A percentile compares a stretch with the other conserved stretches of the same genome.
Evolutionary conservation across 2,329 filamentous ascomycete genomes (phyloP).

Genomic region (Cordyceps sp.): DNA sequence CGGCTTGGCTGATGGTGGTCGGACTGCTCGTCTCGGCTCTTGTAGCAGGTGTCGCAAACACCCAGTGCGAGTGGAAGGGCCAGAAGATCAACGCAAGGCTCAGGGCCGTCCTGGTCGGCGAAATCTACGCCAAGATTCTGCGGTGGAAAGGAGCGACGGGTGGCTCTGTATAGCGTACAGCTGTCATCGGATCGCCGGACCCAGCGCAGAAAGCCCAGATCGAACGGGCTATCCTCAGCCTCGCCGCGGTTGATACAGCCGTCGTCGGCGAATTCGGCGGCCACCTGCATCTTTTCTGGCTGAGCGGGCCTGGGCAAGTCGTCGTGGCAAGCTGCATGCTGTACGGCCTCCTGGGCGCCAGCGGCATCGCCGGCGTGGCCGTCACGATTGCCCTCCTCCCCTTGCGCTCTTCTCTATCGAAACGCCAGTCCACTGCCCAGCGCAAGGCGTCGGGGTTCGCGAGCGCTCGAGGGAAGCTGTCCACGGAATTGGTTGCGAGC

Average conservation of each 20-base stretch:
- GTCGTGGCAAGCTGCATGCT: background rate
- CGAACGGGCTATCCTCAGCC: background rate
- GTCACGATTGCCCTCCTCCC: background rate
- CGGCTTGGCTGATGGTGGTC: background rate
- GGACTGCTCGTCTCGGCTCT: background rate
- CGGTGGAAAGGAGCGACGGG: background rate
- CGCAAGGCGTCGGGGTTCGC: background rate
- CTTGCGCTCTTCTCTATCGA: background rate
- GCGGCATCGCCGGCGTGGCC: background rate
- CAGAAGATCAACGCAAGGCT: background rate
- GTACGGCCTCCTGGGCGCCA: background rate
- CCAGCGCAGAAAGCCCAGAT: background rate
- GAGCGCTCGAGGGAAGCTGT: background rate
- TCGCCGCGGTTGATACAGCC: background rate
- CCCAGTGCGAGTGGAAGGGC: conserved; percentile 1
- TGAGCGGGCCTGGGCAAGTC: background rate
- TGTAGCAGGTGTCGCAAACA: background rate
- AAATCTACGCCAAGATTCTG: background rate
- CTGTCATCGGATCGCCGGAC: too few relatives aligned
- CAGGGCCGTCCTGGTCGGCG: background rate
- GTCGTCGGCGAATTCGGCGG: background rate
- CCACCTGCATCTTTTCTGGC: conserved; percentile 1
- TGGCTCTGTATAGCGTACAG: background rate
- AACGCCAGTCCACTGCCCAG: background rate
- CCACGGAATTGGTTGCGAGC: conserved; percentile 44